Evolutionary conservation across 139 green algal genomes (phyloP), one percentile per base, ranked within the genome.

Genomic region (Picochlorum sp.): DNA sequence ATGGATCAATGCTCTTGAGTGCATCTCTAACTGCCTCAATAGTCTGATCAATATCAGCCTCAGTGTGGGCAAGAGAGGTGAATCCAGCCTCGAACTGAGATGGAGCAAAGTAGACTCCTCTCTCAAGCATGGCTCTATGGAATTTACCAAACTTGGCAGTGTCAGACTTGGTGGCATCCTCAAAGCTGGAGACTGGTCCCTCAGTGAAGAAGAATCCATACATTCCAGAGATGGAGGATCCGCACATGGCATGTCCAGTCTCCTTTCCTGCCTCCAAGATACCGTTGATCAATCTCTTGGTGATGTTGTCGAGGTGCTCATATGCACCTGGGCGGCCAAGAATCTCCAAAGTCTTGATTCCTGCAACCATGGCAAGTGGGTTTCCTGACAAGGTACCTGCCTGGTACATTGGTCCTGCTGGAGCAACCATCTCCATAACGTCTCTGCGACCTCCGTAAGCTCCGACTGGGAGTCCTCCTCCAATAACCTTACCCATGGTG

Each of bases 401-500:
- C 83, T 96, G 89, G 79, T 96, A 96, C 92, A 98, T 97, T 66
- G 93, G 88, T 16, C 94, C 94, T 15, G 93, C 86, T 41, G 94
- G 94, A 6, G 94, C 92, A 20, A 99, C 94, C 67, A 87, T 92
- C 78, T 95, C 72, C 94, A 99, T 99, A 82, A 99, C 98, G 20
- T 99, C 93, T 38, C 73, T 72, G 45, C 81, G 76, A 37, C 94
- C 94, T 18, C 94, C 94, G 66, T 99, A 99, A 0, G 94, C 94
- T 64, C 94, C 94, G 38, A 99, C 94, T 11, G 94, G 94, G 67
- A 99, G 73, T 38, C 94, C 94, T 56, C 94, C 94, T 56, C 89
- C 94, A 68, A 99, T 99, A 61, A 99, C 89, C 88, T 99, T 99
- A 77, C 94, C 94, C 86, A 99, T 94, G 68, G 92, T 98, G 67